Base-by-base conservation (phyloP, 2,329 filamentous ascomycete species). In the Cadophora gregata region DNA sequence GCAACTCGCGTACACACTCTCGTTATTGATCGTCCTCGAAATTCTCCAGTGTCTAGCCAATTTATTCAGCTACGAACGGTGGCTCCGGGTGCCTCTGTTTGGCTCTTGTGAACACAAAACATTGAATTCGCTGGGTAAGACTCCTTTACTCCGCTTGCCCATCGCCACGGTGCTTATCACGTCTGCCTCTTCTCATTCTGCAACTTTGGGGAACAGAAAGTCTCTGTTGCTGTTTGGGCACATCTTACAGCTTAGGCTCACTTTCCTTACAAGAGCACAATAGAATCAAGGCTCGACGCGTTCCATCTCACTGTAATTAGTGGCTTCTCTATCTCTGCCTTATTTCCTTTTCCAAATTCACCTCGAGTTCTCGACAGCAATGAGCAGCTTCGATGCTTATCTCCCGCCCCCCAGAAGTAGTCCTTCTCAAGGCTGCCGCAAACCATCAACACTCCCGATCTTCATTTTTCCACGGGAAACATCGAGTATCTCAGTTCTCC, bases 51-150 rank as follows among this genome's bases (percentile, higher is more conserved):
- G 12, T 19, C 55, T 27, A n/a, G n/a, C n/a, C n/a, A n/a, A 21
- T 42, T 45, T 16, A 33, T 38, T 38, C 38, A 47, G 58, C 58
- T 29, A 45, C 59, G 31, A 48, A 29, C 25, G 42, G 59, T 62
- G 47, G 47, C 47, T 62, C 29, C 59, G 21, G 29, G 29, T 31
- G 59, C 59, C 59, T 53, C 21, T 50, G 21, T 38, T 53, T 38
- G 59, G 45, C 59, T 62, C 45, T 47, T 53, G 47, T 48, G 29
- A 29, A 51, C n/a, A n/a, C 8, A 24, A 36, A 21, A 10, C n/a
- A 24, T n/a, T 38, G 3, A 27, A 14, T 25, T 12, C 47, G 47
- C 47, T 62, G 36, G 31, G 59, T 62, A 27, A 21, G 2, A 6
- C 42, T 47, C 9, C 14, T 16, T 45, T 3, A 21, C 42, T 21